Evolutionary conservation across 2,329 filamentous ascomycete species (phyloP).

Genomic region (Huntiella bhutanensis): DNA sequence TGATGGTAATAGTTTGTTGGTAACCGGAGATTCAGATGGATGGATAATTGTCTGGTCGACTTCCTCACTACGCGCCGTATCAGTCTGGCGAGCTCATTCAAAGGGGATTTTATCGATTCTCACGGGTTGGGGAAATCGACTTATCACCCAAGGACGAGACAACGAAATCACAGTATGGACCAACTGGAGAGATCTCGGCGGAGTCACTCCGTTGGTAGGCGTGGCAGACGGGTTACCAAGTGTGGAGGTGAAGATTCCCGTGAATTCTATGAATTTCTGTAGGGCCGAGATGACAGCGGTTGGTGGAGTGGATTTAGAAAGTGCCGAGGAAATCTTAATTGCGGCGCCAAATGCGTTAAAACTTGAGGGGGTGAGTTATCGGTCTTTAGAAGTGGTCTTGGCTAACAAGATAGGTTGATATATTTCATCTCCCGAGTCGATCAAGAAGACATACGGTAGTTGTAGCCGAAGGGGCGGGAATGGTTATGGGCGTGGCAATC

Average conservation of each 20-base stretch:
- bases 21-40: conserved; percentile 78
- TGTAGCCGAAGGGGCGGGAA: conserved; percentile 40
- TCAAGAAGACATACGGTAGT: conserved; percentile 42
- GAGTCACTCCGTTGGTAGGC: conserved; percentile 35
- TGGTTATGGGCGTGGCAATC: conserved; percentile 71
- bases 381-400: background rate
- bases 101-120: conserved; percentile 57
- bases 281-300: conserved; percentile 22
- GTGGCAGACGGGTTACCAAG: conserved; percentile 34
- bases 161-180: conserved; percentile 72
- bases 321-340: conserved; percentile 35
- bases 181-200: conserved; percentile 27
- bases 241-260: conserved; percentile 65
- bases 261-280: conserved; percentile 94
- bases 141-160: conserved; percentile 74
- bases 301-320: conserved; percentile 13
- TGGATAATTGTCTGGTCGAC: conserved; percentile 78
- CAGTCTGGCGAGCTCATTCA: conserved; percentile 73
- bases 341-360: conserved; percentile 64
- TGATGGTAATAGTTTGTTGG: conserved; percentile 52
- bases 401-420: conserved; percentile 39
- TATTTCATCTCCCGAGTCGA: conserved; percentile 66
- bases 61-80: conserved; percentile 57
- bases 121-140: conserved; percentile 46
- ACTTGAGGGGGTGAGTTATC: conserved; percentile 42